A percentile compares a stretch with the other conserved stretches of the same genome.
These are phyloP conservation scores for Pichia kluyveri DNA, from an alignment of 805 yeast genomes.

Conservation along the genomic window DNA sequence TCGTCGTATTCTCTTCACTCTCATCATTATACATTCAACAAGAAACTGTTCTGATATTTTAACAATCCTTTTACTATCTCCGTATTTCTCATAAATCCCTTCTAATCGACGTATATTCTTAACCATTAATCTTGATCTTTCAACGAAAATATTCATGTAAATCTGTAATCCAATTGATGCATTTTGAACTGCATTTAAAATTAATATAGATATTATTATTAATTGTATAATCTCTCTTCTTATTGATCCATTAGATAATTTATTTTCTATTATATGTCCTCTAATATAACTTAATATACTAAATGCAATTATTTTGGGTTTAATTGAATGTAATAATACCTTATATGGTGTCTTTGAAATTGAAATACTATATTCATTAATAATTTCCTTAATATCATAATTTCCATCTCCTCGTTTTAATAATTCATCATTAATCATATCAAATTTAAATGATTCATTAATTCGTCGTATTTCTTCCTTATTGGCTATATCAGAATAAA, in stretches of 20 bases:
- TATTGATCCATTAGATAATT: too few species aligned
- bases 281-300: not conserved
- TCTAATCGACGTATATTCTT: too few species aligned
- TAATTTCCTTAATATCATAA: not conserved
- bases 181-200: conserved; percentile 5
- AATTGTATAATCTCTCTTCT: not conserved
- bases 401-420: not conserved
- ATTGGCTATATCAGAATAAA: not conserved
- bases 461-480: not conserved
- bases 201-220: not conserved
- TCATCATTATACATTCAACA: not conserved
- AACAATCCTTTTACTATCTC: too few species aligned
- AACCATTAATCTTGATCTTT: too few species aligned
- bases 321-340: conserved; percentile 4
- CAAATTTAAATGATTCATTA: conserved; percentile 8
- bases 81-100: too few species aligned
- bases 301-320: conserved; percentile 3
- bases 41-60: not conserved
- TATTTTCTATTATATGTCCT: not conserved
- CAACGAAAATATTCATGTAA: too few species aligned
- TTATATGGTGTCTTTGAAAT: conserved; percentile 4
- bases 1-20: too few species aligned
- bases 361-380: not conserved
- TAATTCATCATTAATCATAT: conserved; percentile 4
- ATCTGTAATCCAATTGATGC: not conserved